phyloP scores from a whole-genome alignment of 257 asterid genomes.

The Solanum chaucha region DNA sequence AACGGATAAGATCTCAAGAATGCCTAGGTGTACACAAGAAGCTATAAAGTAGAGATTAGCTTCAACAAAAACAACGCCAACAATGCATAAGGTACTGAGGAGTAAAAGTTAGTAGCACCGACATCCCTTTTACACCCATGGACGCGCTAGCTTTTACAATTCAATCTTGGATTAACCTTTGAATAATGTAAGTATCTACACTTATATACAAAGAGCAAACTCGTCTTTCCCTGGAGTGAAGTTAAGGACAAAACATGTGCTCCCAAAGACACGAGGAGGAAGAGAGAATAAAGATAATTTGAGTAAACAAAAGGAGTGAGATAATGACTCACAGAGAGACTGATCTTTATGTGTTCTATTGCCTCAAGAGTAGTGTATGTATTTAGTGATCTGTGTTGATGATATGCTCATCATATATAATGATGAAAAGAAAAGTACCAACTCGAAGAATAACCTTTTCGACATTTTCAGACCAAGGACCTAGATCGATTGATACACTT shows the following conservation, averaged over 20 bases:
- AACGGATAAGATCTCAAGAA: background rate
- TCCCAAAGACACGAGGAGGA: background rate
- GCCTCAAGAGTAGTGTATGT: background rate
- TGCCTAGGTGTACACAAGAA: background rate
- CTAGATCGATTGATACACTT: background rate
- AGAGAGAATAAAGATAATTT: background rate
- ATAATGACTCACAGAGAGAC: background rate
- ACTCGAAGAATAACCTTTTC: background rate
- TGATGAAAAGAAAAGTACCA: background rate
- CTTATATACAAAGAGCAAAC: background rate
- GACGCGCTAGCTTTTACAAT: background rate
- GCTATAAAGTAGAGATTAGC: background rate
- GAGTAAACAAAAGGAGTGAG: background rate
- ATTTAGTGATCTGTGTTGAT: background rate
- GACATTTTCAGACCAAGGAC: background rate
- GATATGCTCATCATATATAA: background rate
- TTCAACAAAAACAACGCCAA: background rate
- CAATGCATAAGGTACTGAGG: background rate
- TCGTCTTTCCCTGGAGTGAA: background rate
- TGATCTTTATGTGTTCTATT: background rate
- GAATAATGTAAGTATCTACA: background rate
- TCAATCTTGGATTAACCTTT: background rate
- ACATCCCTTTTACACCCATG: background rate
- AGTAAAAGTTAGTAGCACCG: background rate
- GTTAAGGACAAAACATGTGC: background rate